Base-by-base conservation (phyloP, 2,329 filamentous ascomycete species). In the Clonostachys solani region DNA sequence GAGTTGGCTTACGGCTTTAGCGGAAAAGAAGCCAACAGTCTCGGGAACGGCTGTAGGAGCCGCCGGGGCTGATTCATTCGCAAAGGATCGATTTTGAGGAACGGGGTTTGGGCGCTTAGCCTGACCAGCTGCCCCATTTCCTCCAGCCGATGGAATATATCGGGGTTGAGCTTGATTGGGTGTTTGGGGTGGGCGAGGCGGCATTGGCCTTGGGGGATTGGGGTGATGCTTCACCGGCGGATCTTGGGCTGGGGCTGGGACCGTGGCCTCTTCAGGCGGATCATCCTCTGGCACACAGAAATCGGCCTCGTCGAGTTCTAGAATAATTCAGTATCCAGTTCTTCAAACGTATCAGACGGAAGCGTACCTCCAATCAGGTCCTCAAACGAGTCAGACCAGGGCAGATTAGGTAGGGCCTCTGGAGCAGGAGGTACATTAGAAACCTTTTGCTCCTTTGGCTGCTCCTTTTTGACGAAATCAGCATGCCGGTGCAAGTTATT, bases 401-500 rank as follows among this genome's bases (percentile, higher is more conserved):
- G 62, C 47, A 55, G 53, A 52, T 62, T 63, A 41, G 6, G 49
- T 40, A 33, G 54, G 12, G 46, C 15, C 15, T 36, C 12, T 17
- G 23, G 23, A 29, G 33, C 12, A 19, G 37, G 10, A 35, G 35
- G 42, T 19, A 38, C 42, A 16, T 44, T 33, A 12, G 34, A 17
- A 7, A 34, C 7, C 40, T 45, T 41, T 9, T 23, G 29, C 29
- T 54, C 46, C 44, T 61, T 60, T 9, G 48, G 34, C 48, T 67
- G 61, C 49, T 83, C 78, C 59, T 78, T 83, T 62, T 85, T 86
- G 19, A 76, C 78, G 62, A 80, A 95, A 60, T 92, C 88, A 2
- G 81, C 70, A 65, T 96, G 92, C 37, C 92, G 81, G 66, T 96
- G 86, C 36, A 97, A 74, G 38, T 85, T 85, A n/a, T 80, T 77